Percentiles rank a stretch among this genome's conserved stretches.
Conservation (phyloP, 768 basidiomycete species). For the Guyanaporus albipodus region DNA sequence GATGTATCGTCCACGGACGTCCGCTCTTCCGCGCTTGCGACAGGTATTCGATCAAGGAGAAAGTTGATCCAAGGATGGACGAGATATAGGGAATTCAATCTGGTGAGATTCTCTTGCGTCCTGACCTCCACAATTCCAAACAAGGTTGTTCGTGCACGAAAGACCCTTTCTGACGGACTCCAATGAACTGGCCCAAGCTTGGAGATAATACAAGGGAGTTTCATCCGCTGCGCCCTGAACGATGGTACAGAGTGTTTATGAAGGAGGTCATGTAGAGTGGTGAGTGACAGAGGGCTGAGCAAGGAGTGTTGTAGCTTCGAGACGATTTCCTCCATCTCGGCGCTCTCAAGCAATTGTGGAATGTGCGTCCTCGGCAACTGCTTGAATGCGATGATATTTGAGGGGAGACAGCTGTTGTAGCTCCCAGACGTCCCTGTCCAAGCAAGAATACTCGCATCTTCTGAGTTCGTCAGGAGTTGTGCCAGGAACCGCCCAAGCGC, state of each 20-base stretch:
- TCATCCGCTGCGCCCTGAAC: neutral
- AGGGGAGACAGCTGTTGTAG: neutral
- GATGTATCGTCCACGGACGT: no score
- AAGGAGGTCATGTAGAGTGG: neutral
- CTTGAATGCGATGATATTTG: neutral
- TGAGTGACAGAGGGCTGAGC: neutral
- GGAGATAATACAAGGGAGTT: neutral
- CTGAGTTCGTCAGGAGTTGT: neutral
- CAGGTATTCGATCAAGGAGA: neutral
- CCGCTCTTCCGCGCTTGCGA: no score
- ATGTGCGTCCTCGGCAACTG: neutral
- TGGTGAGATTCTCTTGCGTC: neutral
- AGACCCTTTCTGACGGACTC: neutral
- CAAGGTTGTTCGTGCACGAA: neutral
- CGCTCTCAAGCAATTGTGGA: neutral
- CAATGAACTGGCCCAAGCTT: neutral
- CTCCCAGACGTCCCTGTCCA: neutral
- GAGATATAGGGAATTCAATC: neutral
- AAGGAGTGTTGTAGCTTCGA: neutral
- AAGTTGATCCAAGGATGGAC: neutral
- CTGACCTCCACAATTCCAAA: neutral
- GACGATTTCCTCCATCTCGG: neutral
- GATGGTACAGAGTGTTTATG: neutral
- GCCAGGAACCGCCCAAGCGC: neutral
- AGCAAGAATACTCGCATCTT: neutral